Evolutionary conservation across 306 rosid species (phyloP).

Genomic region (Pyrus bretschneideri): DNA sequence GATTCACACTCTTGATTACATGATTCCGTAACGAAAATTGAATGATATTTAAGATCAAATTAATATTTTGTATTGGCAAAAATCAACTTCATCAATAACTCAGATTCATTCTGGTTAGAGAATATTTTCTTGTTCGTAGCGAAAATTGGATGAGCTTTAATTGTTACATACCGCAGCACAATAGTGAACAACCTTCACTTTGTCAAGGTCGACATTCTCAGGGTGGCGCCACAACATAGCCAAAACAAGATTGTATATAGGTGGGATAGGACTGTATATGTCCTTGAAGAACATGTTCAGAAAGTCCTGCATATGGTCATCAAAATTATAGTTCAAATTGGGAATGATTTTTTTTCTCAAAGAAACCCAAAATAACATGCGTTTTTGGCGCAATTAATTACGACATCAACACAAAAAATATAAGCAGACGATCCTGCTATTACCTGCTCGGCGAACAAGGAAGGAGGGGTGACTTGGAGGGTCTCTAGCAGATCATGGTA

Average conservation of each 20-base stretch:
- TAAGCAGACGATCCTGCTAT: neutral
- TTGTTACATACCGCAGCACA: conserved; percentile 32
- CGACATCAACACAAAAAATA: neutral
- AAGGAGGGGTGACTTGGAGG: conserved; percentile 22
- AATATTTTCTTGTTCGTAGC: neutral
- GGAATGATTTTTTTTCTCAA: too few relatives aligned
- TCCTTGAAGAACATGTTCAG: conserved; percentile 42
- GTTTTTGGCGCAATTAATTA: neutral
- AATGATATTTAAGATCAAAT: too few relatives aligned
- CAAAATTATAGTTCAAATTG: neutral
- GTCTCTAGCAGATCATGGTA: conserved; percentile 26
- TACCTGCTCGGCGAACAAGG: conserved; percentile 50
- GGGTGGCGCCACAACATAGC: conserved; percentile 54
- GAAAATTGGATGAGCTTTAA: too few relatives aligned
- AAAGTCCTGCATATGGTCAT: conserved; percentile 27
- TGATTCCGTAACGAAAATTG: too few relatives aligned
- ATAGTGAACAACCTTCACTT: conserved; percentile 39
- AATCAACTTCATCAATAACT: too few relatives aligned
- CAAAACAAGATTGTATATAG: conserved; percentile 35
- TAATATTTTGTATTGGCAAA: too few relatives aligned
- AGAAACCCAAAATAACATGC: neutral
- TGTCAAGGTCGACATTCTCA: conserved; percentile 35
- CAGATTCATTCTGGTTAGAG: neutral
- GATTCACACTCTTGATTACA: too few relatives aligned
- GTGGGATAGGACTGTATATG: conserved; percentile 35